Percentiles rank a stretch among this genome's conserved stretches.
phyloP scores from a whole-genome alignment of 2,329 filamentous ascomycete species.

The Trematosphaeria pertusa region DNA sequence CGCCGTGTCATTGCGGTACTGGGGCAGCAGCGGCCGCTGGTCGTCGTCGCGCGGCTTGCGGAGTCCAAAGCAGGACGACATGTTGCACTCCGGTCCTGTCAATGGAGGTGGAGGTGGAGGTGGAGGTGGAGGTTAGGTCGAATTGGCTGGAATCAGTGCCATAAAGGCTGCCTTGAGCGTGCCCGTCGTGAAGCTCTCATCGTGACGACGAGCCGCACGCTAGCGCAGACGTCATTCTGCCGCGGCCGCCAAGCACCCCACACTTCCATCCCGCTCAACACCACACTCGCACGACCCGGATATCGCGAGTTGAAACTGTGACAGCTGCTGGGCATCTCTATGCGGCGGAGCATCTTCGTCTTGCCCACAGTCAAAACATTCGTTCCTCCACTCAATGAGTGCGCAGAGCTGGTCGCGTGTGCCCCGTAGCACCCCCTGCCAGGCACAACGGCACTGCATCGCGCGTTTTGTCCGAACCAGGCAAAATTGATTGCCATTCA shows the following conservation, averaged over 20 bases:
- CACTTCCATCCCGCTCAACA: background rate
- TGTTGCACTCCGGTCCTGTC: slow-evolving; percentile 27
- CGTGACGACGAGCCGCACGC: slow-evolving; percentile 5
- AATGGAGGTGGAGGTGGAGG: slow-evolving; percentile 8
- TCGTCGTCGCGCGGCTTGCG: slow-evolving; percentile 65
- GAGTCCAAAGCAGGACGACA: slow-evolving; percentile 72
- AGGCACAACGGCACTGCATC: background rate
- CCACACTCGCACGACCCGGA: background rate
- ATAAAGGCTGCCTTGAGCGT: background rate
- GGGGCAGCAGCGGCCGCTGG: slow-evolving; percentile 76
- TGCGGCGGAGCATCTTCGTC: background rate
- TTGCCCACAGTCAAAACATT: background rate
- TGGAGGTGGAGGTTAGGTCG: background rate
- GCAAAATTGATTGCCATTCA: background rate
- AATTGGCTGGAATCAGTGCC: background rate
- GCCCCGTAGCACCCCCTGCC: background rate
- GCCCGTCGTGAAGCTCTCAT: slow-evolving; percentile 4
- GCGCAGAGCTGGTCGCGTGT: slow-evolving; percentile 6
- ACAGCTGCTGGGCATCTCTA: background rate
- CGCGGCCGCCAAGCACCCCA: background rate
- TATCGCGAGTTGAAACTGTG: background rate
- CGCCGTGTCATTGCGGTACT: slow-evolving; percentile 80
- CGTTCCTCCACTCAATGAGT: background rate
- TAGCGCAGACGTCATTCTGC: slow-evolving; percentile 14
- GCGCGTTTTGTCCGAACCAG: background rate